These are phyloP conservation scores for Endocalyx cinctus DNA, from an alignment of 2,329 filamentous ascomycete genomes.

Conservation along the genomic window DNA sequence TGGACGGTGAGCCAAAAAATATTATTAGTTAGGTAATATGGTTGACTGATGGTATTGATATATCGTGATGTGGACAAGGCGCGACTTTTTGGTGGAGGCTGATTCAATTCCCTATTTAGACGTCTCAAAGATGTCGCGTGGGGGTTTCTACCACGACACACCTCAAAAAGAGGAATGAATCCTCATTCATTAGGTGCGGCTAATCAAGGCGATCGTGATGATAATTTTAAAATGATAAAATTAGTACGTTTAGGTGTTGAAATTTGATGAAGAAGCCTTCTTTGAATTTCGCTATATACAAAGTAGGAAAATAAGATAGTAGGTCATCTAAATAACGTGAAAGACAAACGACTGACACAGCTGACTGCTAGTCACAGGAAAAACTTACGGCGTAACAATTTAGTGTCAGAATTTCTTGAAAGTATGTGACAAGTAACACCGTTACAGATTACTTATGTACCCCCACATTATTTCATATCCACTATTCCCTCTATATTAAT, in stretches of 20 bases:
- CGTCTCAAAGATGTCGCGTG: constrained; percentile 23
- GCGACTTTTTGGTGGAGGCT: too few species aligned
- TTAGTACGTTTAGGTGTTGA: constrained; percentile 6
- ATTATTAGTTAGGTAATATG: constrained; percentile 13
- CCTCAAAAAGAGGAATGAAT: constrained; percentile 21
- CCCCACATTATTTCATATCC: too few species aligned
- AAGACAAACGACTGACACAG: too few species aligned
- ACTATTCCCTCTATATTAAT: too few species aligned
- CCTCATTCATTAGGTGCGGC: constrained; percentile 19
- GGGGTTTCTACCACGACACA: constrained; percentile 20
- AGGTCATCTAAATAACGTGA: constrained; percentile 10
- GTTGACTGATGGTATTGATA: constrained; percentile 20
- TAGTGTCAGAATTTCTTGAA: too few species aligned
- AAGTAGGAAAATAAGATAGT: constrained; percentile 8
- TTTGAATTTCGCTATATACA: constrained; percentile 10
- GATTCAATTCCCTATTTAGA: too few species aligned
- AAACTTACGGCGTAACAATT: too few species aligned
- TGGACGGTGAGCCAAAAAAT: too few species aligned
- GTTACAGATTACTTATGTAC: too few species aligned
- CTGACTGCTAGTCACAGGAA: too few species aligned
- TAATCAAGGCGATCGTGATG: constrained; percentile 19
- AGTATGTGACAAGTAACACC: too few species aligned
- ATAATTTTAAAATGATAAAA: constrained; percentile 15
- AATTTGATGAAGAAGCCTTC: constrained; percentile 18
- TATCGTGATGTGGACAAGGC: constrained; percentile 12